Conservation (phyloP, 192 early-diverging fungal genomes). For the Globomyces pollinis-pini region DNA sequence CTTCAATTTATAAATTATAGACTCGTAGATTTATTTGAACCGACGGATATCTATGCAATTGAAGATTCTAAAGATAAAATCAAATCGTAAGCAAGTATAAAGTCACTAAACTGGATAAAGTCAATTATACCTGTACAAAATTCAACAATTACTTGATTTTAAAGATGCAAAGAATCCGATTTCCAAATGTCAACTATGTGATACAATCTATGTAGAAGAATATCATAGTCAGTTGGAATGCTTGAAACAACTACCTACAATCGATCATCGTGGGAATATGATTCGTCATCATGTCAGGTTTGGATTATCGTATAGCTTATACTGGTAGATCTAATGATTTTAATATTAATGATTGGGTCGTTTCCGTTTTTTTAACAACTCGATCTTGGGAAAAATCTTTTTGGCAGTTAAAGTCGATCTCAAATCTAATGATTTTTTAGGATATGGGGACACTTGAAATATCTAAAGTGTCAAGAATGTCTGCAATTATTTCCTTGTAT, state of each 20-base stretch:
- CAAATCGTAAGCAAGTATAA: slow-evolving; percentile 18
- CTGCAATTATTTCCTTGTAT: neutral
- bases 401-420: slow-evolving; percentile 24
- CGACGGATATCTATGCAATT: slow-evolving; percentile 24
- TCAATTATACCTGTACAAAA: slow-evolving; percentile 25
- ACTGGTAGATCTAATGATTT: slow-evolving; percentile 26
- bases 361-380: slow-evolving; percentile 8
- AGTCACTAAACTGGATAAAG: slow-evolving; percentile 9
- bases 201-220: neutral
- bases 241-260: neutral
- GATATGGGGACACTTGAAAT: slow-evolving; percentile 4
- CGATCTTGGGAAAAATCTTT: slow-evolving; percentile 27
- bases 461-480: neutral
- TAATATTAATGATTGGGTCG: slow-evolving; percentile 32
- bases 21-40: slow-evolving; percentile 23
- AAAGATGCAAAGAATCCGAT: neutral
- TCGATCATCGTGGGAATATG: slow-evolving; percentile 20
- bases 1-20: slow-evolving; percentile 12
- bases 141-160: slow-evolving; percentile 13
- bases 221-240: slow-evolving; percentile 9
- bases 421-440: slow-evolving; percentile 33
- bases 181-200: slow-evolving; percentile 6
- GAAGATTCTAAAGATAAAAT: slow-evolving; percentile 37
- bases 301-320: neutral
- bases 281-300: slow-evolving; percentile 12